Evolutionary conservation across 331 rosid species (phyloP).

Genomic region (Rhamnella rubrinervis): DNA sequence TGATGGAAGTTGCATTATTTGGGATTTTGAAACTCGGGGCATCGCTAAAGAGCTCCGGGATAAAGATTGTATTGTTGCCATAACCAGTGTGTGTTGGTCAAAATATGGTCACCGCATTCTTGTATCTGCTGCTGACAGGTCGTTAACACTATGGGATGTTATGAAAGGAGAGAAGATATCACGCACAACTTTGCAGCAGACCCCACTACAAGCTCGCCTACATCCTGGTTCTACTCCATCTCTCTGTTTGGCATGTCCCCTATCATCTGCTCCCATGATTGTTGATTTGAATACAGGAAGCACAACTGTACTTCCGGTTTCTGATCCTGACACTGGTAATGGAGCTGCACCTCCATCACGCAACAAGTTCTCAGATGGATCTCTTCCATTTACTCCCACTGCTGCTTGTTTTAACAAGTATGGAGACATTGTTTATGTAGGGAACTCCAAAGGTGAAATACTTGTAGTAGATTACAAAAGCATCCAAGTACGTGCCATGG

Average conservation of each 20-base stretch:
- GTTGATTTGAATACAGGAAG: constrained; percentile 74
- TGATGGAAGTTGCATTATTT: constrained; percentile 85
- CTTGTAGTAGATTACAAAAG: constrained; percentile 62
- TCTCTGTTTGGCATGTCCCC: constrained; percentile 90
- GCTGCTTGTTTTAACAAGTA: constrained; percentile 93
- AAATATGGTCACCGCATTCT: constrained; percentile 71
- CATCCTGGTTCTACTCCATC: constrained; percentile 90
- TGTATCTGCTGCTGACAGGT: constrained; percentile 92
- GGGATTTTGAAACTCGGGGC: constrained; percentile 98
- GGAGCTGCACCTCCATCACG: constrained; percentile 58
- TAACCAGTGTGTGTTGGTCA: constrained; percentile 76
- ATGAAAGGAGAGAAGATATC: constrained; percentile 68
- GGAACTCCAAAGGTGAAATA: constrained; percentile 97
- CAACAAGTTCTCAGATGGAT: constrained; percentile 70
- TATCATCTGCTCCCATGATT: constrained; percentile 89
- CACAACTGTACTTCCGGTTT: constrained; percentile 67
- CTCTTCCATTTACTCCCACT: constrained; percentile 74
- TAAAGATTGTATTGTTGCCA: constrained; percentile 70
- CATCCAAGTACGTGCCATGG: constrained; percentile 57
- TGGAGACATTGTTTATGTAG: constrained; percentile 81
- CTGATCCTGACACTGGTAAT: constrained; percentile 47
- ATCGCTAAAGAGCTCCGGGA: constrained; percentile 84
- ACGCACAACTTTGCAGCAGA: constrained; percentile 68
- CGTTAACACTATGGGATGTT: constrained; percentile 89
- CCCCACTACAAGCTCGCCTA: constrained; percentile 86